Base-by-base conservation (phyloP, 495 filamentous ascomycete genomes). In the Penicillium antarcticum region DNA sequence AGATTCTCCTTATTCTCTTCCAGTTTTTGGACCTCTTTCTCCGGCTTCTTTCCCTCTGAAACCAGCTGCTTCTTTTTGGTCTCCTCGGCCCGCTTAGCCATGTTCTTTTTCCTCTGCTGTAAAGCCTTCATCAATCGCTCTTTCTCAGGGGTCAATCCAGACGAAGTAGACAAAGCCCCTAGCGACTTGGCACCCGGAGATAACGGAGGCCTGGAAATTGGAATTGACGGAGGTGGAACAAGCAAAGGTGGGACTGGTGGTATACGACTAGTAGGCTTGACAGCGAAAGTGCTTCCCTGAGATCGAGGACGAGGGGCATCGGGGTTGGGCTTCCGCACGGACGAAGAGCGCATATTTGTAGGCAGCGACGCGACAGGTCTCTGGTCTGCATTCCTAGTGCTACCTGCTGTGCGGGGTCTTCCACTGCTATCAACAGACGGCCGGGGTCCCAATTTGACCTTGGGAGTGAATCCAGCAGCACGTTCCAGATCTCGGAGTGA, bases 51-150 rank as follows among this genome's bases (percentile, higher is more conserved):
- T 46, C 33, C 45, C 34, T 55, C 67, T 41, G 41, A 45, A 49
- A 54, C 56, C 50, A 52, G 45, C 38, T 72, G 57, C 36, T 55
- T 67, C 35, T 59, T 65, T 50, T 65, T 72, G 35, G 52, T 61
- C 45, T 69, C 63, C 23, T 69, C 63, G n/a, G 66, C 62, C 34
- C 64, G 61, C 47, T 71, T 77, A 14, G 70, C 80, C 76, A 83
- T 75, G 56, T 88, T 84, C 61, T 87, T 90, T 68, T 90, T 91
- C 34, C 94, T 80, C 38, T 97, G 72, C 57, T 97, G 87, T 66
- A 97, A 77, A 5, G 94, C 92, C 73, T 92, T 96, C 89, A 95
- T 88, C 51, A 98, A 74, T 54, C 91, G 80, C 57, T 87, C 82
- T 66, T 96, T 96, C 64, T 97, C 94, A 0, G 89, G 88, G 1